Evolutionary conservation across 179 eudicot genomes (phyloP), one percentile per base, ranked within the genome.

Genomic region (Silene coronaria): DNA sequence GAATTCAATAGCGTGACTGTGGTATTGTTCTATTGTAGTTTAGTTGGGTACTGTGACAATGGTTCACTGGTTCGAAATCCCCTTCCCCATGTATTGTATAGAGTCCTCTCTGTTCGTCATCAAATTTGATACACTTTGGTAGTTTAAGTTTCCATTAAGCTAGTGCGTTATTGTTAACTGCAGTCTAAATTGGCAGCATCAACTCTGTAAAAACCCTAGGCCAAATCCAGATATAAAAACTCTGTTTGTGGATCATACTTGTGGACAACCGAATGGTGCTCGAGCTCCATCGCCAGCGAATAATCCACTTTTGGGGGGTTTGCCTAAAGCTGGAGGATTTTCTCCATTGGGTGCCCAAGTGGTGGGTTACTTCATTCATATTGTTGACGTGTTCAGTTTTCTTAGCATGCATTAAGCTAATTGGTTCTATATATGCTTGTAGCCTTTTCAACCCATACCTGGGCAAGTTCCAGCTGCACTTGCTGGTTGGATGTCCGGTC

Each of bases 171-270:
- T 14, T 28, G 24, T 76, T 28, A 60, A 59, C 34, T 83, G 85
- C 90, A 94, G 98, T 80, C 84, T 94, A 79, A 94, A 94, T 81
- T 94, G 97, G 98, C 98, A 94, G 87, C 97, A 94, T 77, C 97
- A 92, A 73, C 95, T 94, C 42, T 94, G 98, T 80, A 90, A 94
- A 82, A 94, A 87, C 76, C 97, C 98, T 26, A 86, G 95, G 87
- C 88, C 96, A 22, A 94, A 94, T 77, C 98, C 98, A 24, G 98
- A 92, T 80, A 94, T 94, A 30, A 92, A 90, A 80, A 94, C 98
- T 19, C 86, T 94, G 24, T 94, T 94, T 81, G 93, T 94, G 85
- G 98, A 94, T 79, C 98, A 94, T 79, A 86, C 96, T 2, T 92
- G 98, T 78, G 96, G 90, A 59, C 96, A 89, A 74, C 90, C 91